These are phyloP conservation scores for Aspergillus pseudoviridinutans DNA, from an alignment of 2,329 filamentous ascomycete genomes.

Conservation along the genomic window DNA sequence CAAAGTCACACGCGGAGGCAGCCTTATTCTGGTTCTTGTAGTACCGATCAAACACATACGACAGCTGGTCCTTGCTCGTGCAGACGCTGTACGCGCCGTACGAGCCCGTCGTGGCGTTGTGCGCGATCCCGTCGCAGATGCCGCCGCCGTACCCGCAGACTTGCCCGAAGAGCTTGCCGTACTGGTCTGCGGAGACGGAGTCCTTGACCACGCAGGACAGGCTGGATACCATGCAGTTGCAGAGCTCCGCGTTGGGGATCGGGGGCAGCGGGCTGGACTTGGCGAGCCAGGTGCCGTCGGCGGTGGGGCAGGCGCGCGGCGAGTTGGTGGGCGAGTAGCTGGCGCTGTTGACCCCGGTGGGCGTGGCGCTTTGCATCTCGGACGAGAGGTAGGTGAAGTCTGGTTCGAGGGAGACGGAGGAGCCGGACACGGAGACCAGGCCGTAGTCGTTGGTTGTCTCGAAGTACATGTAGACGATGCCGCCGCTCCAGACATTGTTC, in stretches of 20 bases:
- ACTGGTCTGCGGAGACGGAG: slow-evolving; percentile 17
- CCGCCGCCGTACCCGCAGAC: slow-evolving; percentile 39
- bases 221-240: slow-evolving; percentile 74
- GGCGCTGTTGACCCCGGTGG: slow-evolving; percentile 61
- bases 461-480: slow-evolving; percentile 99
- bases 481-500: slow-evolving; percentile 84
- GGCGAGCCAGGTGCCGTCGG: slow-evolving; percentile 64
- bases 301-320: slow-evolving; percentile 65
- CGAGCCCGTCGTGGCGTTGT: slow-evolving; percentile 37
- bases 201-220: slow-evolving; percentile 64
- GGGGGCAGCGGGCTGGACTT: slow-evolving; percentile 65
- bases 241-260: slow-evolving; percentile 69
- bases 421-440: slow-evolving; percentile 59
- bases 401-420: slow-evolving; percentile 60
- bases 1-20: slow-evolving; percentile 41
- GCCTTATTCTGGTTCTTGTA: slow-evolving; percentile 37
- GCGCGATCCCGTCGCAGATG: slow-evolving; percentile 37
- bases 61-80: slow-evolving; percentile 38
- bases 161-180: slow-evolving; percentile 57
- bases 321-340: slow-evolving; percentile 72
- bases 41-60: slow-evolving; percentile 44
- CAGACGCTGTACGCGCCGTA: slow-evolving; percentile 49
- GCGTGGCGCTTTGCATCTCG: slow-evolving; percentile 64
- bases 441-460: slow-evolving; percentile 84
- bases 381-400: slow-evolving; percentile 72